Percentiles rank a stretch among this genome's conserved stretches.
phyloP scores from a whole-genome alignment of 495 filamentous ascomycete genomes.

The Penicillium malachiteum region DNA sequence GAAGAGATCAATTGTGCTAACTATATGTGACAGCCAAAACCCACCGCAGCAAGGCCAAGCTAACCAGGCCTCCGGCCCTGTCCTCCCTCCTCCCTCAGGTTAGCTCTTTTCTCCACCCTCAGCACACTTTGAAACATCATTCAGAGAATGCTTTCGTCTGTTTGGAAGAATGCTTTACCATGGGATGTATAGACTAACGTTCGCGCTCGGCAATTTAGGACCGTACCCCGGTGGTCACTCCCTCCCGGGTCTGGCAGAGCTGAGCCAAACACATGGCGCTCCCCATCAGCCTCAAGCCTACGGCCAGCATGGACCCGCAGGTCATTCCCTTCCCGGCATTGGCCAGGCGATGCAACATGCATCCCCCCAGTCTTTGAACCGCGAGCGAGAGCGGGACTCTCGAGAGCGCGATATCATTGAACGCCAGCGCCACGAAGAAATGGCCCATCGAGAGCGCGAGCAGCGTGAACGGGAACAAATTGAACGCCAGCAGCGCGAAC shows the following conservation, averaged over 20 bases:
- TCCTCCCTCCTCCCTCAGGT: slow-evolving; percentile 52
- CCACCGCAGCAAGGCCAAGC: slow-evolving; percentile 48
- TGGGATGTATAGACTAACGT: slow-evolving; percentile 19
- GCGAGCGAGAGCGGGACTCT: slow-evolving; percentile 53
- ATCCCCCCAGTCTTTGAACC: slow-evolving; percentile 50
- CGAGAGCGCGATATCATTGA: slow-evolving; percentile 50
- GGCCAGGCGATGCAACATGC: slow-evolving; percentile 53
- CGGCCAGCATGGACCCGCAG: slow-evolving; percentile 43
- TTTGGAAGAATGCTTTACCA: background rate
- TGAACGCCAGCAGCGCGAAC: slow-evolving; percentile 54
- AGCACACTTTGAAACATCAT: background rate
- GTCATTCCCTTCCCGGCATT: slow-evolving; percentile 52
- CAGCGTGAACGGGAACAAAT: slow-evolving; percentile 64
- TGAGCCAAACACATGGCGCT: slow-evolving; percentile 50
- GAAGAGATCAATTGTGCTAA: slow-evolving; percentile 15
- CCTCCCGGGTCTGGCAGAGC: slow-evolving; percentile 50
- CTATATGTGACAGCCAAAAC: slow-evolving; percentile 38
- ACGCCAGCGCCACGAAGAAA: slow-evolving; percentile 57
- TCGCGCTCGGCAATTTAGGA: slow-evolving; percentile 26
- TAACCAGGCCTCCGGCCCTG: slow-evolving; percentile 47
- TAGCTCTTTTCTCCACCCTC: slow-evolving; percentile 20
- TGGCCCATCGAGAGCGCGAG: slow-evolving; percentile 61
- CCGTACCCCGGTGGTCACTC: slow-evolving; percentile 51
- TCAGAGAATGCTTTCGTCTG: background rate
- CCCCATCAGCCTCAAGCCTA: slow-evolving; percentile 51